phyloP scores from a whole-genome alignment of 305 asterid genomes.

The Rubia balearica region DNA sequence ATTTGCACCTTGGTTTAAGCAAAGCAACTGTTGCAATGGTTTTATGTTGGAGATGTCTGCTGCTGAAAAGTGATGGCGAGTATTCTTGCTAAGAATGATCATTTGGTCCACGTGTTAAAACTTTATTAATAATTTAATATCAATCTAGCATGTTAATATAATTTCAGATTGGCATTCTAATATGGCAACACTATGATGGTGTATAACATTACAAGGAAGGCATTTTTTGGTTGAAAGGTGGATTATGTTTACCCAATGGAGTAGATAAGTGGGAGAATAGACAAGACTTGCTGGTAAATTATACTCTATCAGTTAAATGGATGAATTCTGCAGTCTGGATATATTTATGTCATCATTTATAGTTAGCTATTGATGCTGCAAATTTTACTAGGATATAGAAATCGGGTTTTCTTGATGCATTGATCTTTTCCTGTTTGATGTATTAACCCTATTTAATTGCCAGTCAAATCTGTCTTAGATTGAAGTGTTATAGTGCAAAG shows the following conservation, averaged over 20 bases:
- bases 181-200: not conserved
- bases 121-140: not conserved
- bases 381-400: not conserved
- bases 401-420: not conserved
- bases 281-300: not conserved
- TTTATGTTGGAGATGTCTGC: not conserved
- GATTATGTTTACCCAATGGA: not conserved
- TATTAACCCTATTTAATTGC: not conserved
- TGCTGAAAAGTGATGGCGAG: not conserved
- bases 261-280: not conserved
- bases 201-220: not conserved
- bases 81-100: not conserved
- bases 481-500: not conserved
- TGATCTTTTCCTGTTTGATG: not conserved
- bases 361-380: not conserved
- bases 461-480: not conserved
- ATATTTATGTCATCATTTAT: not conserved
- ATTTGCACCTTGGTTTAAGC: not conserved
- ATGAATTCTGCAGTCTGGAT: constrained; percentile 1
- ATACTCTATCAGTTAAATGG: not conserved
- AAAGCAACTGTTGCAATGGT: not conserved
- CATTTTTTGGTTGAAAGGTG: not conserved
- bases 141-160: not conserved
- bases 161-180: not conserved
- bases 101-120: not conserved